Conservation (phyloP, 768 basidiomycete genomes). For the Clavulina sp. region DNA sequence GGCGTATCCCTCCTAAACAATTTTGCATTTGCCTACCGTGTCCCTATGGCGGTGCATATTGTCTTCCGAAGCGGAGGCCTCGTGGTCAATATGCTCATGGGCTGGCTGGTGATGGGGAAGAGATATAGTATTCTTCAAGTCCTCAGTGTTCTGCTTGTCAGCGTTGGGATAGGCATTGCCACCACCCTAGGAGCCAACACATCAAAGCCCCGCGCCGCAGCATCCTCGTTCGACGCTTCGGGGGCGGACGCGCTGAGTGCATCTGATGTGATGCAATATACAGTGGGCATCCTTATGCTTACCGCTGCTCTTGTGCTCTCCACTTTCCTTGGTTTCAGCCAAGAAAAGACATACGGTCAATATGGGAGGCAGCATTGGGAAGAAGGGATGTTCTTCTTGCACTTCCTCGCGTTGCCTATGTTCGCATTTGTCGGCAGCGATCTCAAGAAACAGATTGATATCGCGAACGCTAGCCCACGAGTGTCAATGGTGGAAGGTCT, state of each 20-base stretch:
- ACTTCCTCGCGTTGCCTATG: slow-evolving; percentile 63
- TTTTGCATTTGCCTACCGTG: slow-evolving; percentile 68
- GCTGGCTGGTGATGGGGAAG: slow-evolving; percentile 47
- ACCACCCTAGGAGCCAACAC: slow-evolving; percentile 39
- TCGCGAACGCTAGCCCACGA: slow-evolving; percentile 22
- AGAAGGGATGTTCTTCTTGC: slow-evolving; percentile 85
- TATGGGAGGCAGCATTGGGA: slow-evolving; percentile 46
- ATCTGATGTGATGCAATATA: slow-evolving; percentile 30
- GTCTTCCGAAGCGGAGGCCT: slow-evolving; percentile 84
- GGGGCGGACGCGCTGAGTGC: neutral
- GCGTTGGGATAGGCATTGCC: slow-evolving; percentile 57
- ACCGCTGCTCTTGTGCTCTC: slow-evolving; percentile 60
- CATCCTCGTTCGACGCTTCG: neutral
- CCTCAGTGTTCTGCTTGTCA: slow-evolving; percentile 62
- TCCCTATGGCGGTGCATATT: slow-evolving; percentile 88
- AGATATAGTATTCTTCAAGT: slow-evolving; percentile 52
- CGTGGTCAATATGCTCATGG: slow-evolving; percentile 66
- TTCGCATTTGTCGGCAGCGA: slow-evolving; percentile 44
- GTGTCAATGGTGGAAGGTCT: neutral
- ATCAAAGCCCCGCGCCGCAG: neutral
- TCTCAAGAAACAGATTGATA: slow-evolving; percentile 29
- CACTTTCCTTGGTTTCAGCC: slow-evolving; percentile 65
- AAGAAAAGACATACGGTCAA: slow-evolving; percentile 57
- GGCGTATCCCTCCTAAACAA: slow-evolving; percentile 72
- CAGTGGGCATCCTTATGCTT: slow-evolving; percentile 57